Conservation (phyloP, 768 basidiomycete genomes). For the Ephemerocybe angulata region DNA sequence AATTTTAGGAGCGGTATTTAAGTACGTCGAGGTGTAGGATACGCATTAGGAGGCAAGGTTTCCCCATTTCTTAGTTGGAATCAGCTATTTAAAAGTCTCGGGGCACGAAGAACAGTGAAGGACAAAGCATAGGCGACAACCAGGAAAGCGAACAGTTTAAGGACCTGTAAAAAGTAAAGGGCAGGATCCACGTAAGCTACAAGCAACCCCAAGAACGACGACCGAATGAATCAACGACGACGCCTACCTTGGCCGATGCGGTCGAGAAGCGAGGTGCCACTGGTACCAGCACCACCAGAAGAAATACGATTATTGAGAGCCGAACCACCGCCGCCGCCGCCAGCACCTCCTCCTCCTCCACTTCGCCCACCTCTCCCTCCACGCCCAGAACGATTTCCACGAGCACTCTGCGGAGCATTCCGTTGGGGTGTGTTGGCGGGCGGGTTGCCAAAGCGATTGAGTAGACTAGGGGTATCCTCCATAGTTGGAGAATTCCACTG, state of each 20-base stretch:
- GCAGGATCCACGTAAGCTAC: no score
- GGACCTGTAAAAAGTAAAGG: no score
- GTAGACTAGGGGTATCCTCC: neutral
- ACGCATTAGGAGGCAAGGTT: constrained; percentile 1
- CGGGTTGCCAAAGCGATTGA: neutral
- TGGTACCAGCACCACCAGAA: neutral
- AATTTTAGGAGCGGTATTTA: neutral
- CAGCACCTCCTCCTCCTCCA: constrained; percentile 3
- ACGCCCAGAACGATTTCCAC: no score
- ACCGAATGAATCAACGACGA: neutral
- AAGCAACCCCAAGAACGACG: no score
- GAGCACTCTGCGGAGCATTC: neutral
- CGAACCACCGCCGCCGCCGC: neutral
- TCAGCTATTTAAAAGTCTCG: no score
- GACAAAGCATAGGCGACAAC: no score
- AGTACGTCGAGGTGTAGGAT: neutral
- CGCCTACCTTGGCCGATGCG: neutral
- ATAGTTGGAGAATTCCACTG: neutral
- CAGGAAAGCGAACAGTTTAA: no score
- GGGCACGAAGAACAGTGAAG: no score
- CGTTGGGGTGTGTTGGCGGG: neutral
- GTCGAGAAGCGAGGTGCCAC: neutral
- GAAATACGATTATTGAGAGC: constrained; percentile 1
- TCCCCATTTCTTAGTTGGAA: no score
- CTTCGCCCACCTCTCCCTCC: neutral